Evolutionary conservation across 352 stramenopile genomes (phyloP), one percentile per base, ranked within the genome.

Genomic region (Peronospora destructor): DNA sequence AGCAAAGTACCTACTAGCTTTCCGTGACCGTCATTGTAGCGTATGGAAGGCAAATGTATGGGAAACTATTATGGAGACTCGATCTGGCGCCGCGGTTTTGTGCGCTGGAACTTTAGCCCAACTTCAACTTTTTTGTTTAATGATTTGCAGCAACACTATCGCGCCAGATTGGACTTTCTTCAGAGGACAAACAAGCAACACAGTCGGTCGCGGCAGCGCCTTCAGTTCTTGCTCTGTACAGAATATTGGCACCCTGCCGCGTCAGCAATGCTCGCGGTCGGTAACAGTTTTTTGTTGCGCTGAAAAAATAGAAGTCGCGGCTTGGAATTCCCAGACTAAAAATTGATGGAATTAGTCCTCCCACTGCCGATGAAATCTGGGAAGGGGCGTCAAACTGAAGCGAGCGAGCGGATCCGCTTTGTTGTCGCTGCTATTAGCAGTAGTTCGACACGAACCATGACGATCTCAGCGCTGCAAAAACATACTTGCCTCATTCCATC

Each of bases 361-460:
- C 45, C 45, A 45, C 34, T 44, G 23, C 12, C 39, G 30, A 49
- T 17, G 8, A 12, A 14, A 26, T 23, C 36, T 46, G 47, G 47
- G 47, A 54, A 46, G 37, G 36, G 47, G 47, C 35, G 47, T 19
- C 34, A 58, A 58, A 47, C 50, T 58, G 50, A 47, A 53, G 43
- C 41, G 4, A 37, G 30, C 30, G 9, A 35, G 10, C 30, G 11
- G 16, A 8, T 26, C 23, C 23, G 21, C 3, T 21, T 21, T 21
- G 19, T 3, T 32, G 9, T 32, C 26, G 26, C 26, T 32, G 1
- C 1, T 32, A 11, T 1, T 32, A 11, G n/a, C n/a, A n/a, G n/a
- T n/a, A n/a, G n/a, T n/a, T n/a, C n/a, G n/a, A n/a, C n/a, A n/a
- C n/a, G n/a, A n/a, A n/a, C n/a, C n/a, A n/a, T n/a, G n/a, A n/a